These are phyloP conservation scores for Crucihimalaya himalaica DNA, from an alignment of 345 rosid genomes.

Conservation along the genomic window DNA sequence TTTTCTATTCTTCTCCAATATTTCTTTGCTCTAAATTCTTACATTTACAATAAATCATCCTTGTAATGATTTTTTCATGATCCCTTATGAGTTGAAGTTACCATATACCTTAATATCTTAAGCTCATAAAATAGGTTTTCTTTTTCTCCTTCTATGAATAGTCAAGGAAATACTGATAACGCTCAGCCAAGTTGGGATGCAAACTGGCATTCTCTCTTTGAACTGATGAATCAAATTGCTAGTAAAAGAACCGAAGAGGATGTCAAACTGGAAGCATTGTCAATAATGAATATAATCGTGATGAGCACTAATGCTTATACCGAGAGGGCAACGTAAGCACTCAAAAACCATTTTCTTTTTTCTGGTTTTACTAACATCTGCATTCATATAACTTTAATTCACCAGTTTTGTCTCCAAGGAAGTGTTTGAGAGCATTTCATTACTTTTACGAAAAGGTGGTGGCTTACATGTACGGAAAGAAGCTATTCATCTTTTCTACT, in stretches of 20 bases:
- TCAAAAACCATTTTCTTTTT: neutral
- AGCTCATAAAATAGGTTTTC: neutral
- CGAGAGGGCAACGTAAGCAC: conserved; percentile 70
- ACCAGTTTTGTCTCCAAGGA: conserved; percentile 56
- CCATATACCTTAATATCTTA: neutral
- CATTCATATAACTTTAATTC: conserved; percentile 18
- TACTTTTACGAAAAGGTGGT: conserved; percentile 56
- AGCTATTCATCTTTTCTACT: conserved; percentile 62
- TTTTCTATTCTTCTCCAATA: neutral
- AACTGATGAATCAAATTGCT: conserved; percentile 52
- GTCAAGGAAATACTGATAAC: conserved; percentile 27
- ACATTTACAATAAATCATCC: neutral
- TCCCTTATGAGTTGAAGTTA: neutral
- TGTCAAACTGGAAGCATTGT: conserved; percentile 67
- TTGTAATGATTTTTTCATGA: neutral
- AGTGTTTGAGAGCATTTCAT: conserved; percentile 55
- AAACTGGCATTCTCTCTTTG: conserved; percentile 64
- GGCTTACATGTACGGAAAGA: conserved; percentile 62
- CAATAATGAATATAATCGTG: conserved; percentile 74
- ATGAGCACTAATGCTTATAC: conserved; percentile 58
- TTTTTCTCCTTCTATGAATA: conserved; percentile 20
- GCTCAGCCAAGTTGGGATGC: conserved; percentile 43
- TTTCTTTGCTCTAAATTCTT: neutral
- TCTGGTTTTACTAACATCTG: conserved; percentile 10
- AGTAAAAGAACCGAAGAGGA: conserved; percentile 51